Percentiles rank a stretch among this genome's conserved stretches.
Conservation (phyloP, 2,329 filamentous ascomycete species). For the Chaetomiaceae sp. region DNA sequence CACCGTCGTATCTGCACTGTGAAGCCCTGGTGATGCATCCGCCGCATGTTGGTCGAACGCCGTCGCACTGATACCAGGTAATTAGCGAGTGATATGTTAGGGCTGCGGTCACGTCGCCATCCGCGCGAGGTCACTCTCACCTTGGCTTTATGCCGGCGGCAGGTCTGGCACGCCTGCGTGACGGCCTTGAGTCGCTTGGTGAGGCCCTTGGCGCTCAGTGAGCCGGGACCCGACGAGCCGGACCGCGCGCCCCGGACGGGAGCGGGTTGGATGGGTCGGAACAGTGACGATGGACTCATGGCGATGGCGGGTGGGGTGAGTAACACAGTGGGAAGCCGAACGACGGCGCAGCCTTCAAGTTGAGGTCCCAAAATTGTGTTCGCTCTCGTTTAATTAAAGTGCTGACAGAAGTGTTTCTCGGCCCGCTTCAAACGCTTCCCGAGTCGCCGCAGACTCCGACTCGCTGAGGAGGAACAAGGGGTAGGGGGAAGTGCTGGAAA, state of each 20-base stretch:
- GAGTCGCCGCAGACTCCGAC: too few species aligned
- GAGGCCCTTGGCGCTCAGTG: constrained; percentile 10
- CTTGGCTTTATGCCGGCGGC: constrained; percentile 30
- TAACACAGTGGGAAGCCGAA: too few species aligned
- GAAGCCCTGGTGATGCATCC: constrained; percentile 28
- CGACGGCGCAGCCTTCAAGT: too few species aligned
- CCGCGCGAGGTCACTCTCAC: constrained; percentile 15
- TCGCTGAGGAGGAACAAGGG: background rate
- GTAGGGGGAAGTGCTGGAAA: too few species aligned
- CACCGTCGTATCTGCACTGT: constrained; percentile 32
- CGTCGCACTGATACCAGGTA: constrained; percentile 30
- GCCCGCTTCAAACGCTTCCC: too few species aligned
- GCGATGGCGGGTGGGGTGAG: background rate
- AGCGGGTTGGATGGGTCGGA: constrained; percentile 21
- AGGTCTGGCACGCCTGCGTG: constrained; percentile 30
- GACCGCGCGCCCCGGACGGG: constrained; percentile 11
- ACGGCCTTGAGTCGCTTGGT: constrained; percentile 25
- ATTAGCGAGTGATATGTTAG: too few species aligned
- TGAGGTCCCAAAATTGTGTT: background rate
- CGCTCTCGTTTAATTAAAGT: too few species aligned
- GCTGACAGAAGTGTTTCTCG: too few species aligned
- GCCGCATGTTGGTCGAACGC: constrained; percentile 30
- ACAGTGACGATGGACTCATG: constrained; percentile 18
- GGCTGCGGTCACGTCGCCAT: too few species aligned
- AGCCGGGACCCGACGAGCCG: background rate